Conservation (phyloP, 768 basidiomycete genomes). For the Kwoniella bestiolae region DNA sequence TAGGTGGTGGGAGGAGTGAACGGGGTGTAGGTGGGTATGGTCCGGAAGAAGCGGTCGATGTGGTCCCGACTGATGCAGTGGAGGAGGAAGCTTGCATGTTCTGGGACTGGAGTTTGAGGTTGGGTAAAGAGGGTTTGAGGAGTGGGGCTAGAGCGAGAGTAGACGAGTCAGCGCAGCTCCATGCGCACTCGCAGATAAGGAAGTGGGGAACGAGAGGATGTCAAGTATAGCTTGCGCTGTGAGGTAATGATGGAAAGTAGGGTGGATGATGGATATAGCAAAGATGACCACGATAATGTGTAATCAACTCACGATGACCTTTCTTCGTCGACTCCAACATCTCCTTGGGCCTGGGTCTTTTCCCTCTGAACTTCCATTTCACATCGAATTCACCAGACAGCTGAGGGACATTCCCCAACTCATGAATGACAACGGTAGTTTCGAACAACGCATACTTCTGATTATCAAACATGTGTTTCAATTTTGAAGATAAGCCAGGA, state of each 20-base stretch:
- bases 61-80: slow-evolving; percentile 17
- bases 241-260: not conserved
- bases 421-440: slow-evolving; percentile 36
- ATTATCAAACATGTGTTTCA: slow-evolving; percentile 37
- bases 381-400: slow-evolving; percentile 43
- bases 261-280: not conserved
- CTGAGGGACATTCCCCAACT: slow-evolving; percentile 46
- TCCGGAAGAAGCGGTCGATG: slow-evolving; percentile 21
- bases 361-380: slow-evolving; percentile 45
- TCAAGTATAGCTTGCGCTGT: not conserved
- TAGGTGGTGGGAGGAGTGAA: slow-evolving; percentile 7
- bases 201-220: too few species aligned
- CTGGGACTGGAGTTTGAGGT: slow-evolving; percentile 31
- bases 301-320: slow-evolving; percentile 28
- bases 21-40: slow-evolving; percentile 19
- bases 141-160: too few species aligned
- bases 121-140: slow-evolving; percentile 38
- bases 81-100: slow-evolving; percentile 19
- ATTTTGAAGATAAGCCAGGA: slow-evolving; percentile 11
- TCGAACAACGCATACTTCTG: slow-evolving; percentile 38
- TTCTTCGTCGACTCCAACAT: slow-evolving; percentile 12
- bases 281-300: too few species aligned
- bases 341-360: slow-evolving; percentile 32
- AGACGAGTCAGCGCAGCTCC: too few species aligned
- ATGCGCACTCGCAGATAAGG: too few species aligned